Evolutionary conservation across 1,284 basidiomycete species (phyloP), one percentile per base, ranked within the genome.

Genomic region (Apiotrichum mycotoxinovorans): DNA sequence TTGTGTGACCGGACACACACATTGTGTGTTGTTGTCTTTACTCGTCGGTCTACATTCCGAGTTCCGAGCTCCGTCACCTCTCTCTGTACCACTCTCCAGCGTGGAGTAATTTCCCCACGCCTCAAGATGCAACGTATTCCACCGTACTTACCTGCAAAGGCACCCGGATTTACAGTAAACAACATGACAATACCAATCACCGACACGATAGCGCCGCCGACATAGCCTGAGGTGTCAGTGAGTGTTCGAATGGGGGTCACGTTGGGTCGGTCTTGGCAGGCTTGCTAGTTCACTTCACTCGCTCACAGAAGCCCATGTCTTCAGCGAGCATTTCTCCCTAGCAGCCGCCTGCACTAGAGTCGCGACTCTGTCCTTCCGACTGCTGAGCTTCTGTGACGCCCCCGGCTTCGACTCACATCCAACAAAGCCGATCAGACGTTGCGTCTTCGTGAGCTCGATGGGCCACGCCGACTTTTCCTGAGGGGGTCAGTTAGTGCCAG

Each of bases 391-490:
- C n/a, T n/a, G n/a, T n/a, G n/a, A n/a, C n/a, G n/a, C n/a, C n/a
- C n/a, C n/a, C n/a, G n/a, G n/a, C n/a, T n/a, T n/a, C n/a, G n/a
- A 78, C 85, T 75, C 65, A 92, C 91, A 93, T 51, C 81, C 86
- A 49, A 81, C 77, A 66, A 94, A 94, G 1, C 91, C 91, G 75
- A 91, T 91, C 54, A 95, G 75, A 46, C 91, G 79, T 66, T 91
- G 87, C 38, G 81, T 88, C 65, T 85, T 81, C 12, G 90, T 87
- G 58, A 95, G 79, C 0, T 85, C 85, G 14, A 93, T 80, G 51
- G 82, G 83, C 81, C 91, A 94, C 12, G 90, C 88, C 17, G 88
- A 87, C 70, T 91, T 88, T 58, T 74, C 64, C 73, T 76, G 52
- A 25, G 0, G 15, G 0, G 30, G 56, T 62, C 34, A 62, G 57